A percentile compares a stretch with the other conserved stretches of the same genome.
phyloP scores from a whole-genome alignment of 495 filamentous ascomycete genomes.

The Hypoxylon fragiforme region DNA sequence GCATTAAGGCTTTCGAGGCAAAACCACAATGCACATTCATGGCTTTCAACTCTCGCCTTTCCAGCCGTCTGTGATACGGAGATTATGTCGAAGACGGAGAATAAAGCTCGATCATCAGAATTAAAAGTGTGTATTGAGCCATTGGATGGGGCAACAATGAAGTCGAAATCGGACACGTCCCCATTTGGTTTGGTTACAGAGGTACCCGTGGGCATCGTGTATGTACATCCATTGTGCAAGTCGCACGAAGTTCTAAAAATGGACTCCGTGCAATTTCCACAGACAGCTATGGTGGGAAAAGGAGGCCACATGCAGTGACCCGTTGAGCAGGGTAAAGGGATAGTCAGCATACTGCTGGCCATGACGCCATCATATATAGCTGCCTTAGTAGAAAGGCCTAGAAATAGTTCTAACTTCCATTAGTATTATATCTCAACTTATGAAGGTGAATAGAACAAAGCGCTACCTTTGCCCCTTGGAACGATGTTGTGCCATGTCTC shows the following conservation, averaged over 20 bases:
- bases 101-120: slow-evolving; percentile 28
- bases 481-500: slow-evolving; percentile 41
- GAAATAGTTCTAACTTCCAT: slow-evolving; percentile 27
- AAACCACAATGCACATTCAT: slow-evolving; percentile 44
- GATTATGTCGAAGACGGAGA: slow-evolving; percentile 44
- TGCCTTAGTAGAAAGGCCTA: slow-evolving; percentile 41
- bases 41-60: slow-evolving; percentile 5
- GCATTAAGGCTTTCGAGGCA: slow-evolving; percentile 40
- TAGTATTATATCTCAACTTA: background rate
- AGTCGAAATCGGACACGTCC: slow-evolving; percentile 24
- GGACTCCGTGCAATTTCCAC: slow-evolving; percentile 35
- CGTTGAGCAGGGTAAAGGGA: slow-evolving; percentile 35
- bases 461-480: slow-evolving; percentile 20
- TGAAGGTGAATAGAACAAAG: slow-evolving; percentile 1
- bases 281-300: slow-evolving; percentile 42
- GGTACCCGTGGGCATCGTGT: slow-evolving; percentile 37
- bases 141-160: slow-evolving; percentile 39
- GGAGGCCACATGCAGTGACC: slow-evolving; percentile 44
- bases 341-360: slow-evolving; percentile 22
- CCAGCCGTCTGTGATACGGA: slow-evolving; percentile 22
- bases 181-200: slow-evolving; percentile 19
- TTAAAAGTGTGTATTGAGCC: slow-evolving; percentile 14
- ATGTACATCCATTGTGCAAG: slow-evolving; percentile 34
- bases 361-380: slow-evolving; percentile 47
- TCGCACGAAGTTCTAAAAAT: slow-evolving; percentile 21